These are phyloP conservation scores for Saccharum hybrid DNA, from an alignment of 202 grass and related monocot species.

Conservation along the genomic window DNA sequence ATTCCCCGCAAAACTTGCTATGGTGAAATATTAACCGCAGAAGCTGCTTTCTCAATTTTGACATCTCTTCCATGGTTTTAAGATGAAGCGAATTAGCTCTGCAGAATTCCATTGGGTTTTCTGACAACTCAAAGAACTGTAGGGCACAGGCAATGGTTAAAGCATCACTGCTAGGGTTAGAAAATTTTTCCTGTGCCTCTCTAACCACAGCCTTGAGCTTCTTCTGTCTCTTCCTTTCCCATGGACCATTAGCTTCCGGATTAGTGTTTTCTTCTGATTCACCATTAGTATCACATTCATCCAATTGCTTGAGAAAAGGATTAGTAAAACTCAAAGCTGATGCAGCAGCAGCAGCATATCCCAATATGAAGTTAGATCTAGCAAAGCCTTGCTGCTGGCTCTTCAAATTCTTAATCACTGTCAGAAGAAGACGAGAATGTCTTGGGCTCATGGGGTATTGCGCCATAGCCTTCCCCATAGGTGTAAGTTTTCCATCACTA, in stretches of 20 bases:
- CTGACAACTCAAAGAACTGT: slow-evolving; percentile 77
- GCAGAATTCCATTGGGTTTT: slow-evolving; percentile 73
- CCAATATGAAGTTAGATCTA: slow-evolving; percentile 73
- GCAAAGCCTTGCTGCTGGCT: slow-evolving; percentile 48
- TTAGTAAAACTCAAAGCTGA: slow-evolving; percentile 90
- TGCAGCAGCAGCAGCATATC: slow-evolving; percentile 73
- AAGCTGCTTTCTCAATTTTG: slow-evolving; percentile 94
- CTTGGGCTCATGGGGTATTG: slow-evolving; percentile 90
- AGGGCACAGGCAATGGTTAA: slow-evolving; percentile 80
- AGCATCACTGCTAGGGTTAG: slow-evolving; percentile 84
- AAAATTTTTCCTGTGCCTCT: slow-evolving; percentile 68
- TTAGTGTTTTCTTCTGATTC: slow-evolving; percentile 53
- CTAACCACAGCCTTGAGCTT: slow-evolving; percentile 64
- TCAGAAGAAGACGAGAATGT: slow-evolving; percentile 92
- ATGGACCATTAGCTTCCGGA: slow-evolving; percentile 44
- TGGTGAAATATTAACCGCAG: slow-evolving; percentile 79
- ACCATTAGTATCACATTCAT: slow-evolving; percentile 36
- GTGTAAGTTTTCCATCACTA: slow-evolving; percentile 58
- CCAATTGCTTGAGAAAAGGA: slow-evolving; percentile 73
- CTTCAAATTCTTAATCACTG: slow-evolving; percentile 78
- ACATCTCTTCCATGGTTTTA: slow-evolving; percentile 99
- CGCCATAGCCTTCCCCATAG: slow-evolving; percentile 87
- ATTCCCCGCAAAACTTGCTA: slow-evolving; percentile 70
- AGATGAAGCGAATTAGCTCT: slow-evolving; percentile 80
- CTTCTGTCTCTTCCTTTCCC: slow-evolving; percentile 67